phyloP scores from a whole-genome alignment of 441 rosid genomes.

The Bruguiera hainesii region DNA sequence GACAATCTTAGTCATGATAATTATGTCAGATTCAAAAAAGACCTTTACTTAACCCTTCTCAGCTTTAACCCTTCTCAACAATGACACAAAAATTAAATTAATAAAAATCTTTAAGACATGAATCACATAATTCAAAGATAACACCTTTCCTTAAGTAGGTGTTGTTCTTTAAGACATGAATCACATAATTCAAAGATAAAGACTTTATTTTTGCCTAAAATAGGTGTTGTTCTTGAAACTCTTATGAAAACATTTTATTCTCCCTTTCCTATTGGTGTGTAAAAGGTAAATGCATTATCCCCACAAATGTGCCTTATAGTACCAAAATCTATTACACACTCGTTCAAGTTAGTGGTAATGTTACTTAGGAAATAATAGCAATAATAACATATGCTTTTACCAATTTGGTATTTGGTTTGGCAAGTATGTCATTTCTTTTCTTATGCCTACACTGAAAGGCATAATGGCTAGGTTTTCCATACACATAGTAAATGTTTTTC shows the following conservation, averaged over 20 bases:
- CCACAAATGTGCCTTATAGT: too few species aligned
- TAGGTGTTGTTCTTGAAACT: too few species aligned
- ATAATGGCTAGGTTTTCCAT: neutral
- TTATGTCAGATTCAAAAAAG: neutral
- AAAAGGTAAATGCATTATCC: too few species aligned
- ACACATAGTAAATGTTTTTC: neutral
- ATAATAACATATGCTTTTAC: neutral
- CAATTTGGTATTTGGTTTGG: neutral
- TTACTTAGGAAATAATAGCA: neutral
- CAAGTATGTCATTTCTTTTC: neutral
- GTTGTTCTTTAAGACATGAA: neutral
- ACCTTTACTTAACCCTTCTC: neutral
- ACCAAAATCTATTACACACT: too few species aligned
- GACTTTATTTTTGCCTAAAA: neutral
- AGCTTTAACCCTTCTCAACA: neutral
- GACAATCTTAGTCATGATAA: neutral
- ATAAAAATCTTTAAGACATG: fast-evolving
- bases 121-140: neutral
- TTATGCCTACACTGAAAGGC: neutral
- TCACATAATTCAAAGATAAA: neutral
- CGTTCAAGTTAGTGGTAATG: too few species aligned
- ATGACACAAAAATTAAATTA: neutral
- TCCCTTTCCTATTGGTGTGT: too few species aligned
- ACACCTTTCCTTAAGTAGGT: neutral
- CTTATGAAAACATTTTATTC: too few species aligned